Percentiles rank a stretch among this genome's conserved stretches.
Conservation (phyloP, 2,329 filamentous ascomycete species). For the Aspergillus fijiensis region DNA sequence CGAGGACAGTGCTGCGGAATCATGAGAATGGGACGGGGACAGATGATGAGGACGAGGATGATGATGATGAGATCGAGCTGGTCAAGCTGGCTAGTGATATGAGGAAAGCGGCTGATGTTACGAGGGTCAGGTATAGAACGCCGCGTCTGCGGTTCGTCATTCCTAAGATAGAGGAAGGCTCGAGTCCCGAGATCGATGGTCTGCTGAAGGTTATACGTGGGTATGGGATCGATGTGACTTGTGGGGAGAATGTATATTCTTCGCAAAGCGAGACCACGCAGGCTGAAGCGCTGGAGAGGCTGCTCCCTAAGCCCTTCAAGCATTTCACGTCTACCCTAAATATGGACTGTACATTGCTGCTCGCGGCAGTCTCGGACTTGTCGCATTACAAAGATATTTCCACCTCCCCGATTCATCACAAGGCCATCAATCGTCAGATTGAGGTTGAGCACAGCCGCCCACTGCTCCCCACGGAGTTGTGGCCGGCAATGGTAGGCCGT, state of each 20-base stretch:
- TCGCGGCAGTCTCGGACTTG: slow-evolving; percentile 72
- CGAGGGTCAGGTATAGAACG: slow-evolving; percentile 58
- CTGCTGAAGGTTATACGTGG: slow-evolving; percentile 57
- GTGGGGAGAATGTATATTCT: slow-evolving; percentile 26
- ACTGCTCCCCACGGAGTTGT: slow-evolving; percentile 60
- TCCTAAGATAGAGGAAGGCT: slow-evolving; percentile 56
- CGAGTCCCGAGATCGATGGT: slow-evolving; percentile 55
- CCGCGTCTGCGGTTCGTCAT: slow-evolving; percentile 62
- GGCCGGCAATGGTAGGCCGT: slow-evolving; percentile 58
- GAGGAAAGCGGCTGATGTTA: slow-evolving; percentile 55
- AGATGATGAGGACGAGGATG: slow-evolving; percentile 44
- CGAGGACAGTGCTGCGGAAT: slow-evolving; percentile 28
- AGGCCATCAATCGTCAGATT: slow-evolving; percentile 63
- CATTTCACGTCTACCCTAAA: slow-evolving; percentile 47
- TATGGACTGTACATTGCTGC: slow-evolving; percentile 62
- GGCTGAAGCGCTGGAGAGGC: slow-evolving; percentile 27
- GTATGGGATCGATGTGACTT: slow-evolving; percentile 48
- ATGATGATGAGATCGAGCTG: slow-evolving; percentile 58
- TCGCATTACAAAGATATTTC: slow-evolving; percentile 55
- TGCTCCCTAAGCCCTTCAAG: slow-evolving; percentile 44
- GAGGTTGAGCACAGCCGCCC: slow-evolving; percentile 62
- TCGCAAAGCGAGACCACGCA: slow-evolving; percentile 5
- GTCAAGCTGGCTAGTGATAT: slow-evolving; percentile 61
- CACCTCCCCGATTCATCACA: slow-evolving; percentile 56
- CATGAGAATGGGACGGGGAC: slow-evolving; percentile 42